phyloP scores from a whole-genome alignment of 495 filamentous ascomycete species.

The Rusavskia elegans region DNA sequence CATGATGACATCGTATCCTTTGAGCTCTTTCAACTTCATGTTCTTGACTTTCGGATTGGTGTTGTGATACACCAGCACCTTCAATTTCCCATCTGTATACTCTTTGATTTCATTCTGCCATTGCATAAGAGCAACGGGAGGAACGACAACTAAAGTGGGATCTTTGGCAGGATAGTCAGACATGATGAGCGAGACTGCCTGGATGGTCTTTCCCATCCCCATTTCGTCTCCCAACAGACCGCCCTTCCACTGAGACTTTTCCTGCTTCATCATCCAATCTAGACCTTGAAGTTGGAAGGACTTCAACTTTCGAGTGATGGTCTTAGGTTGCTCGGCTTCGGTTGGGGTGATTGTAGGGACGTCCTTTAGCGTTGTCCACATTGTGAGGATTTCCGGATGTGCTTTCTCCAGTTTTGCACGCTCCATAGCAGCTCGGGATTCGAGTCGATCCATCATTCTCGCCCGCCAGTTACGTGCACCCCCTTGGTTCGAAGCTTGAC shows the following conservation, averaged over 20 bases:
- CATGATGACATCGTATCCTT: constrained; percentile 80
- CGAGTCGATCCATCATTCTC: constrained; percentile 13
- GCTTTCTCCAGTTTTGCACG: constrained; percentile 51
- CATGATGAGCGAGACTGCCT: constrained; percentile 94
- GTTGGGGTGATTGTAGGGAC: constrained; percentile 48
- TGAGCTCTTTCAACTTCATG: constrained; percentile 53
- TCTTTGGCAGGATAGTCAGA: constrained; percentile 74
- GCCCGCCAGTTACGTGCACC: neutral
- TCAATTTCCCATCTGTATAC: constrained; percentile 79
- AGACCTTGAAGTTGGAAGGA: constrained; percentile 87
- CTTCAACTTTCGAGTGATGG: constrained; percentile 69
- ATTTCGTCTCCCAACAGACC: constrained; percentile 91
- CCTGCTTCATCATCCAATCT: constrained; percentile 84
- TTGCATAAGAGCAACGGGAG: constrained; percentile 92
- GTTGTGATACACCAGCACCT: constrained; percentile 78
- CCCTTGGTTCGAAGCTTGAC: too few relatives aligned
- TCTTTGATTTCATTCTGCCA: constrained; percentile 88
- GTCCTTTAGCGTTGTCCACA: constrained; percentile 66
- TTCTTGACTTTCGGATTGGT: constrained; percentile 69
- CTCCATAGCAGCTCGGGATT: constrained; percentile 25
- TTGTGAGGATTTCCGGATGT: constrained; percentile 62
- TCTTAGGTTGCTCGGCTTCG: constrained; percentile 55
- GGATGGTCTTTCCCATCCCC: constrained; percentile 97
- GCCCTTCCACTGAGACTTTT: constrained; percentile 68
- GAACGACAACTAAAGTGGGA: constrained; percentile 79